Evolutionary conservation across 2,329 filamentous ascomycete species (phyloP).

Genomic region (Leptographium lundbergii): DNA sequence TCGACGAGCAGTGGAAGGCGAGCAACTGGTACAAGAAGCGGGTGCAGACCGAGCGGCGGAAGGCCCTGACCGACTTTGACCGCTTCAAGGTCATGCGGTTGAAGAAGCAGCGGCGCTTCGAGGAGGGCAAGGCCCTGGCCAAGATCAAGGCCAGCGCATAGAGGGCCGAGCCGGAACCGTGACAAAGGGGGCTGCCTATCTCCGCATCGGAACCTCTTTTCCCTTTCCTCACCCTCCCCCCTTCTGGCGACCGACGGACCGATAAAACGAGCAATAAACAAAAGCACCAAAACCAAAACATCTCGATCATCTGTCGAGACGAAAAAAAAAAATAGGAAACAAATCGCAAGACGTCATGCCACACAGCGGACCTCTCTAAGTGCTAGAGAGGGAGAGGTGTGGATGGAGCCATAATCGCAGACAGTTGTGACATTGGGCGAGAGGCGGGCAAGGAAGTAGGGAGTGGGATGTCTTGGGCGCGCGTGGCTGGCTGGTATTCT

Average conservation of each 20-base stretch:
- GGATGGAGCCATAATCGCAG: not conserved
- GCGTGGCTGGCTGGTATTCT: constrained; percentile 12
- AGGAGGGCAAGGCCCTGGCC: constrained; percentile 91
- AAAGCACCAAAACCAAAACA: not conserved
- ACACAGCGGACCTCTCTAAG: not conserved
- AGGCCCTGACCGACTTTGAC: constrained; percentile 93
- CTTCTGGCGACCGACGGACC: not conserved
- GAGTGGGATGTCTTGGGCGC: constrained; percentile 6
- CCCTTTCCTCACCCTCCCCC: not conserved
- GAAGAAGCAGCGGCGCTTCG: constrained; percentile 98
- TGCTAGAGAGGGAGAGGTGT: not conserved
- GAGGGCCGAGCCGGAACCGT: constrained; percentile 11
- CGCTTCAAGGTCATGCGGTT: constrained; percentile 99
- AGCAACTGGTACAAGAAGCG: constrained; percentile 92
- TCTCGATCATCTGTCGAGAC: not conserved
- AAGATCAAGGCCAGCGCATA: constrained; percentile 81
- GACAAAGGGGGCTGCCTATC: not conserved
- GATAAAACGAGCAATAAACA: not conserved
- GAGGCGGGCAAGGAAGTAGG: not conserved
- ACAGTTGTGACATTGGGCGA: not conserved
- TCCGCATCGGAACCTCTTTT: not conserved
- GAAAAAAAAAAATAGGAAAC: not conserved
- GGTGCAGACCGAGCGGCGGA: constrained; percentile 72
- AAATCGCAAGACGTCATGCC: not conserved
- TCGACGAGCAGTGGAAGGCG: constrained; percentile 87